These are phyloP conservation scores for Quercus phellos DNA, from an alignment of 331 rosid species.

Conservation along the genomic window DNA sequence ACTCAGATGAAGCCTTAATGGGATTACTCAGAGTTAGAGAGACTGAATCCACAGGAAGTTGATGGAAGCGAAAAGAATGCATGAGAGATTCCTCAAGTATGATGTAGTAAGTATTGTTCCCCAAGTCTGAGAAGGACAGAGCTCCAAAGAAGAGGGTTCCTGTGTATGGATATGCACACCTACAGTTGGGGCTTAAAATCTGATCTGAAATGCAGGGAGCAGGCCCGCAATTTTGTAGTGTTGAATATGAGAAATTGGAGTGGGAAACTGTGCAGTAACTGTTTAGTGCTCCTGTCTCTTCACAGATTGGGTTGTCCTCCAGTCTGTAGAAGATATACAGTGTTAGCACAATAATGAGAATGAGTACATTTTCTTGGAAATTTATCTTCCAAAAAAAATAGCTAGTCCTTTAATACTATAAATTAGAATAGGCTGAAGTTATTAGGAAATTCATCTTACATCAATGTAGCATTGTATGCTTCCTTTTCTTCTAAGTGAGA, in stretches of 20 bases:
- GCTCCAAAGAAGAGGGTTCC: conserved; percentile 57
- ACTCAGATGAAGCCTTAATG: neutral
- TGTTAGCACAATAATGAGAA: neutral
- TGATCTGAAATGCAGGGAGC: conserved; percentile 29
- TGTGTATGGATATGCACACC: conserved; percentile 58
- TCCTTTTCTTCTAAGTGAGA: neutral
- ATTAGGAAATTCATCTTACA: conserved; percentile 29
- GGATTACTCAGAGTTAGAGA: conserved; percentile 31
- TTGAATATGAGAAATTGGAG: conserved; percentile 17
- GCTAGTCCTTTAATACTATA: neutral
- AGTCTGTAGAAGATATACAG: conserved; percentile 38
- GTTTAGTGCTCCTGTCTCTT: neutral
- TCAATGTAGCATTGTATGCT: conserved; percentile 28
- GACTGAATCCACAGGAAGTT: conserved; percentile 48
- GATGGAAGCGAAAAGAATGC: neutral
- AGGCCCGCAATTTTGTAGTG: conserved; percentile 30
- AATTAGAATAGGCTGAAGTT: neutral
- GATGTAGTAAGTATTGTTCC: conserved; percentile 14
- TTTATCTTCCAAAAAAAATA: neutral
- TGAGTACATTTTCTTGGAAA: conserved; percentile 8
- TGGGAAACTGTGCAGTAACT: conserved; percentile 33
- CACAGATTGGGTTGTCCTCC: conserved; percentile 45
- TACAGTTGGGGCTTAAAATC: conserved; percentile 54
- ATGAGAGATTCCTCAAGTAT: conserved; percentile 16
- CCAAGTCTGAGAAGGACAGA: conserved; percentile 46